Conservation (phyloP, 208 protist genomes). For the Leishmania mexicana region DNA sequence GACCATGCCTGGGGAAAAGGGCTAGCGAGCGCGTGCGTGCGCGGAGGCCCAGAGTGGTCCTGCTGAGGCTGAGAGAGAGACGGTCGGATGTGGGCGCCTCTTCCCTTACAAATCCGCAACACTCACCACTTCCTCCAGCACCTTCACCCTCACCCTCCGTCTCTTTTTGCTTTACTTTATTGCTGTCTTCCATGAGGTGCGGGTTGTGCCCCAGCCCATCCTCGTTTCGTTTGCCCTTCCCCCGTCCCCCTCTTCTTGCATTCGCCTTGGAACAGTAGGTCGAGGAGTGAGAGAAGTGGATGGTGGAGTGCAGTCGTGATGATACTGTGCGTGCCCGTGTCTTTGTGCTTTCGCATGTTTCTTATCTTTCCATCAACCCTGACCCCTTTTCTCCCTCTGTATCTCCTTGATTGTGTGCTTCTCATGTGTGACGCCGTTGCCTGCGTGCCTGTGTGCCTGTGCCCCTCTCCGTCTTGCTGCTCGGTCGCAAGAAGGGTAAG, state of each 20-base stretch:
- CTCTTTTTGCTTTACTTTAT: not conserved
- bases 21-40: not conserved
- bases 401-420: not conserved
- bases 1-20: not conserved
- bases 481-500: not conserved
- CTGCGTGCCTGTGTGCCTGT: not conserved
- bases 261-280: not conserved
- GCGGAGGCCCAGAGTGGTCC: not conserved
- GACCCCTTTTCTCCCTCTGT: not conserved
- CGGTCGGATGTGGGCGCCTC: not conserved
- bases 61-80: too few species aligned
- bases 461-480: not conserved
- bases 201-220: not conserved
- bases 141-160: not conserved
- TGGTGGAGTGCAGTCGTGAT: not conserved
- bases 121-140: not conserved
- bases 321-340: not conserved
- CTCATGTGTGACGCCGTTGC: not conserved
- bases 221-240: not conserved
- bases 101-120: not conserved
- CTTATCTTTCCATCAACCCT: not conserved
- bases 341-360: not conserved
- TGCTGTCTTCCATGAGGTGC: not conserved
- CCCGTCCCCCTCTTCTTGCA: not conserved
- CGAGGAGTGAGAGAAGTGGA: not conserved